phyloP scores from a whole-genome alignment of 1,284 basidiomycete species.

The Thelephora terrestris region DNA sequence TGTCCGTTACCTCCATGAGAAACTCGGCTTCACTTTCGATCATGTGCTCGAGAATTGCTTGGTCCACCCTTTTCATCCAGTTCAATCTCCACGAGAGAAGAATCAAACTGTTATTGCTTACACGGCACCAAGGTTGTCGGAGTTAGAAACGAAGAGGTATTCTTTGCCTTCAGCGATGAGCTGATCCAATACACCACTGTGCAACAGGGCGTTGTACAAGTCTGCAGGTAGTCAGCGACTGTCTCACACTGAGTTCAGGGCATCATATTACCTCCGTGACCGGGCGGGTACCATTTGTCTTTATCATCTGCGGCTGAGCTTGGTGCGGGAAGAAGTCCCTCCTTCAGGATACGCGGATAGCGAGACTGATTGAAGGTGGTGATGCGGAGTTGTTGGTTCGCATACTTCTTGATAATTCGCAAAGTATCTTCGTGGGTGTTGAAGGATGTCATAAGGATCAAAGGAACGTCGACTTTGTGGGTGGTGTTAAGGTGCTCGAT shows the following conservation, averaged over 20 bases:
- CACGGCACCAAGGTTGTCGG: slow-evolving; percentile 97
- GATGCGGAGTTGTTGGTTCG: slow-evolving; percentile 94
- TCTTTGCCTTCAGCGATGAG: slow-evolving; percentile 94
- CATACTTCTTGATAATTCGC: slow-evolving; percentile 99
- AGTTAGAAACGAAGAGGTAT: slow-evolving; percentile 99
- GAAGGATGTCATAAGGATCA: slow-evolving; percentile 99
- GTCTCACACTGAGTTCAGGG: not conserved
- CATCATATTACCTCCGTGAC: slow-evolving; percentile 58
- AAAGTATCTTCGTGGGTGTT: slow-evolving; percentile 97
- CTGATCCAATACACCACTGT: slow-evolving; percentile 95
- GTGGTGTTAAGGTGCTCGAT: slow-evolving; percentile 85
- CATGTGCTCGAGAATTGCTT: slow-evolving; percentile 85
- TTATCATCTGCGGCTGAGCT: slow-evolving; percentile 86
- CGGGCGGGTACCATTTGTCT: slow-evolving; percentile 97
- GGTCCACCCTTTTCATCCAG: slow-evolving; percentile 42
- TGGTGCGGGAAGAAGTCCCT: slow-evolving; percentile 86
- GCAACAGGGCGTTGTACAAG: slow-evolving; percentile 85
- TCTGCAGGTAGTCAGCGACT: slow-evolving; percentile 30
- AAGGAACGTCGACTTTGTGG: slow-evolving; percentile 76
- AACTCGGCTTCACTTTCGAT: slow-evolving; percentile 83
- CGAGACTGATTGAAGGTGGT: slow-evolving; percentile 97
- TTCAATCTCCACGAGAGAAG: slow-evolving; percentile 16
- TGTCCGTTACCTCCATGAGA: slow-evolving; percentile 99
- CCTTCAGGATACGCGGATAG: slow-evolving; percentile 96
- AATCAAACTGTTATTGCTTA: slow-evolving; percentile 27